These are phyloP conservation scores for Pestalotiopsis sp. DNA, from an alignment of 2,329 filamentous ascomycete species.

Conservation along the genomic window DNA sequence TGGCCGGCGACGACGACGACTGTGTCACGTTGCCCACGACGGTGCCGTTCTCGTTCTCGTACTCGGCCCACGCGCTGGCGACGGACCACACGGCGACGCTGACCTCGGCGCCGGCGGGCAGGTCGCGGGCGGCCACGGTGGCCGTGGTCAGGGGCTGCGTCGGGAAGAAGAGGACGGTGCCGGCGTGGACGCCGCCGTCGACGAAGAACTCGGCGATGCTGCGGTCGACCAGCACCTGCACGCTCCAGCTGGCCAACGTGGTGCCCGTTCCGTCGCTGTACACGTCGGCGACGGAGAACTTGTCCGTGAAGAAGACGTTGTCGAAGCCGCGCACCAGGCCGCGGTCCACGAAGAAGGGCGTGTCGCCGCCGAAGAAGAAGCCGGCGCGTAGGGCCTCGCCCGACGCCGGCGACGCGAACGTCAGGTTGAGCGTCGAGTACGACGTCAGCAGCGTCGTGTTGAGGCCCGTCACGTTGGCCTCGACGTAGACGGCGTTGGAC, in stretches of 20 bases:
- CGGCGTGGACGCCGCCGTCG: conserved; percentile 51
- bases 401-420: conserved; percentile 50
- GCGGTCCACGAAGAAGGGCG: conserved; percentile 54
- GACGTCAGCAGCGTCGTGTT: conserved; percentile 24
- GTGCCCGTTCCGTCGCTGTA: conserved; percentile 21
- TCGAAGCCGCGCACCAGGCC: conserved; percentile 51
- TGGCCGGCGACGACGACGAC: background rate
- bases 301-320: conserved; percentile 58
- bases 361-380: conserved; percentile 50
- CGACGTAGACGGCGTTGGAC: conserved; percentile 56
- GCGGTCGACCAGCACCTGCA: conserved; percentile 56
- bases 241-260: conserved; percentile 21
- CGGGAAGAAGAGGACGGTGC: conserved; percentile 55
- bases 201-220: conserved; percentile 59
- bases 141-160: conserved; percentile 41
- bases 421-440: conserved; percentile 49
- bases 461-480: conserved; percentile 47
- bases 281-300: conserved; percentile 40
- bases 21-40: conserved; percentile 29
- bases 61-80: conserved; percentile 38
- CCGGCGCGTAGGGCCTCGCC: conserved; percentile 53
- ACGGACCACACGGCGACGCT: conserved; percentile 40
- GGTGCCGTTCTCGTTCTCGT: conserved; percentile 26
- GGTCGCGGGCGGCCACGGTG: conserved; percentile 34
- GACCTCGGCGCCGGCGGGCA: conserved; percentile 37